Evolutionary conservation across 2,329 filamentous ascomycete genomes (phyloP), one percentile per base, ranked within the genome.

Genomic region (Amauroascus niger): DNA sequence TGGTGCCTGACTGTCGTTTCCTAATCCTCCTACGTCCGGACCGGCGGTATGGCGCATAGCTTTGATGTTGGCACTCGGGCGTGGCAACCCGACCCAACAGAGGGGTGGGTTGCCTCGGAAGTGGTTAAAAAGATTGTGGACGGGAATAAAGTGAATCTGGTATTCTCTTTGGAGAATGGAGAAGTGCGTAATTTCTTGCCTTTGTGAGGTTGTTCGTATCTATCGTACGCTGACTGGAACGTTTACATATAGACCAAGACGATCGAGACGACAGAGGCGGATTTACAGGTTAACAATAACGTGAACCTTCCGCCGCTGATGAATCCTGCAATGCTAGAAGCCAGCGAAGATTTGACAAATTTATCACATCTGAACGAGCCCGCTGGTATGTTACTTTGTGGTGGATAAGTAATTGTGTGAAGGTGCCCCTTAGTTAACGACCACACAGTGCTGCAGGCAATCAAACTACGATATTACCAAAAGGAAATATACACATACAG

Each of bases 401-500:
- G 22, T 49, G 55, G 43, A 33, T 33, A 2, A 13, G 26, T 4
- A 22, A 6, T 11, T 3, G 6, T 2, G 26, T 16, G 11, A 9
- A 52, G 20, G 28, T 32, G 14, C 14, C 2, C 24, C n/a, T 24
- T 13, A 16, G 53, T 63, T 69, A 56, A 67, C 57, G 47, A 43
- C 52, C 54, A 43, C 55, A 48, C 70, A 95, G 94, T 98, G 57
- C 76, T 98, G 60, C 93, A 98, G 78, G 93, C 93, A 53, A 98
- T 98, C 71, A 89, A 90, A 69, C 80, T 98, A 67, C 88, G 93
- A 70, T 98, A 98, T 75, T 80, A 87, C 59, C 93, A 98, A 71
- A 97, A 97, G 74, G 93, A 98, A 71, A 98, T 98, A 65, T 98
- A 98, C 78, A 98, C 93, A 66, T 98, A 98, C 76, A 95, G 88